These are phyloP conservation scores for Pseudophaeomoniella oleicola DNA, from an alignment of 2,329 filamentous ascomycete genomes.

Conservation along the genomic window DNA sequence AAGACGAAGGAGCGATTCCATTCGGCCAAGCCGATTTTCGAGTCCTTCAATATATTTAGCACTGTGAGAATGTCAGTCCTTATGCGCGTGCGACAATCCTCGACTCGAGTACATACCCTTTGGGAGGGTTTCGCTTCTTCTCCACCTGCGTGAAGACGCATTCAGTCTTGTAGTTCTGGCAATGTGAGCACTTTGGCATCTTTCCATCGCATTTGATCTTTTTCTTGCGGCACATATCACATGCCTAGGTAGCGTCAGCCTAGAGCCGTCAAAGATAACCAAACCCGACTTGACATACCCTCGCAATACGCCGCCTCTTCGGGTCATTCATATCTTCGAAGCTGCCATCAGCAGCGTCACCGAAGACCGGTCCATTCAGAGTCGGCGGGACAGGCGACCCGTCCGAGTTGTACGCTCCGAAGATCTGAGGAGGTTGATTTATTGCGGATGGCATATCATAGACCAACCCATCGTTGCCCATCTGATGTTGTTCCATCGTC, in stretches of 20 bases:
- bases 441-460: slow-evolving; percentile 42
- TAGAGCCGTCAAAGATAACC: slow-evolving; percentile 6
- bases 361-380: slow-evolving; percentile 22
- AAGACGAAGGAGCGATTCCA: slow-evolving; percentile 80
- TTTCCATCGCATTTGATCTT: slow-evolving; percentile 96
- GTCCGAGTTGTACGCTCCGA: slow-evolving; percentile 47
- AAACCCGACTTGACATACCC: slow-evolving; percentile 40
- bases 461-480: slow-evolving; percentile 18
- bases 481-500: slow-evolving; percentile 7
- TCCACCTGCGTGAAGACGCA: slow-evolving; percentile 96
- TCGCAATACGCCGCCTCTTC: slow-evolving; percentile 76
- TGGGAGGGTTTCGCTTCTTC: slow-evolving; percentile 94
- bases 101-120: slow-evolving; percentile 48
- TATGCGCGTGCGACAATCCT: neutral
- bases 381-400: slow-evolving; percentile 43
- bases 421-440: slow-evolving; percentile 53
- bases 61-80: slow-evolving; percentile 27
- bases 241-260: slow-evolving; percentile 44
- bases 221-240: slow-evolving; percentile 90
- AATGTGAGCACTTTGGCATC: slow-evolving; percentile 87
- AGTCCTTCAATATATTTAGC: slow-evolving; percentile 97
- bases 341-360: slow-evolving; percentile 28
- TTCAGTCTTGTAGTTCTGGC: slow-evolving; percentile 94
- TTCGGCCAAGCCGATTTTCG: slow-evolving; percentile 85
- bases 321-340: slow-evolving; percentile 55